Conservation (phyloP, 1,284 basidiomycete species). For the Sanghuangporus baumii region DNA sequence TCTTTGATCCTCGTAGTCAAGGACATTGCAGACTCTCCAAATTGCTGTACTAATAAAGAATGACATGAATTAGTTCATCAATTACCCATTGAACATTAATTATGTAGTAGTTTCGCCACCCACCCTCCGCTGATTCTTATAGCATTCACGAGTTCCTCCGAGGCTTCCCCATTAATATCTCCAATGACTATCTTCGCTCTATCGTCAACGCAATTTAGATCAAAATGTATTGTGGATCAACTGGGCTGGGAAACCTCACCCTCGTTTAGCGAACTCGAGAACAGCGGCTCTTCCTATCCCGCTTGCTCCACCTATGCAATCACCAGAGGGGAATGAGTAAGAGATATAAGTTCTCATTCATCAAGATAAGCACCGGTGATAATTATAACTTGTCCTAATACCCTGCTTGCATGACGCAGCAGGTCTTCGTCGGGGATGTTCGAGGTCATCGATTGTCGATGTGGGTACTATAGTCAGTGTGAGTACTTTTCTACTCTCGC, state of each 20-base stretch:
- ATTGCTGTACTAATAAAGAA: slow-evolving; percentile 34
- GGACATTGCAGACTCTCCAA: slow-evolving; percentile 44
- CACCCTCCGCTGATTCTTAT: not conserved
- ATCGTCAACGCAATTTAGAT: not conserved
- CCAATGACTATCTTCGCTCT: not conserved
- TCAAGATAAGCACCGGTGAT: not conserved
- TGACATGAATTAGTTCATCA: not conserved
- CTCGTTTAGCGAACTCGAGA: not conserved
- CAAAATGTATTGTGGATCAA: not conserved
- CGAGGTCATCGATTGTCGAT: not conserved
- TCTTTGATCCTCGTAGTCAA: slow-evolving; percentile 49
- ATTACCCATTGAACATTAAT: not conserved
- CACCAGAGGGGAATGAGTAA: not conserved
- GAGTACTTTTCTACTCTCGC: too few relatives aligned
- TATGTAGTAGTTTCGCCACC: not conserved
- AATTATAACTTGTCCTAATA: not conserved
- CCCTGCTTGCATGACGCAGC: not conserved
- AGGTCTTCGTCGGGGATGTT: slow-evolving; percentile 1
- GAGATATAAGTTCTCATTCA: not conserved
- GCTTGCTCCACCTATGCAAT: not conserved
- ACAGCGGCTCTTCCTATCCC: not conserved
- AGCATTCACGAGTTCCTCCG: not conserved
- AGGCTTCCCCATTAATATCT: not conserved
- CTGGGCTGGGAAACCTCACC: not conserved
- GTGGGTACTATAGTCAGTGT: too few relatives aligned